Conservation (phyloP, 331 rosid species). For the Quercus phellos region DNA sequence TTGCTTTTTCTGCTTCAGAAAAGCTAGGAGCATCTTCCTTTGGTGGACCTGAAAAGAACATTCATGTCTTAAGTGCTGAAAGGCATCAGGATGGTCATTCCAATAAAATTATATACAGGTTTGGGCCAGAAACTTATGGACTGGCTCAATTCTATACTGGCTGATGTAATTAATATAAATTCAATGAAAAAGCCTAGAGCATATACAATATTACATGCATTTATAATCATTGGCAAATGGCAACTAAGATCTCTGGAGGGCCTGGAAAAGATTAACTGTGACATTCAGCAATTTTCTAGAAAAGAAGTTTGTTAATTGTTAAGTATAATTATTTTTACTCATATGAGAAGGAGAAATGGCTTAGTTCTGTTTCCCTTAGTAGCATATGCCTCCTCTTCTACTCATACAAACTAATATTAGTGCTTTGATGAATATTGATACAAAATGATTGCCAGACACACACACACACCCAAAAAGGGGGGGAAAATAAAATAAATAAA, state of each 20-base stretch:
- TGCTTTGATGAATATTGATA: not conserved
- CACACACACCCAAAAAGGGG: not conserved
- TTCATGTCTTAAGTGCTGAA: not conserved
- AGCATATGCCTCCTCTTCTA: not conserved
- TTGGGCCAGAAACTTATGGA: not conserved
- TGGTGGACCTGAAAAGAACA: conserved; percentile 36
- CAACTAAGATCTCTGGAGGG: not conserved
- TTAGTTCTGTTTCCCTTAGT: not conserved
- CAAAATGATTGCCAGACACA: not conserved
- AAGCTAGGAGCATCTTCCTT: conserved; percentile 31
- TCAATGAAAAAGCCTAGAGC: not conserved
- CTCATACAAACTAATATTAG: not conserved
- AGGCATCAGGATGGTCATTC: not conserved
- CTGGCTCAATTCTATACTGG: not conserved
- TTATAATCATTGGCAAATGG: not conserved
- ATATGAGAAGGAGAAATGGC: too few species aligned
- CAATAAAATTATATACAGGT: not conserved
- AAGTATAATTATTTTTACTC: not conserved
- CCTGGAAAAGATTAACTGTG: not conserved
- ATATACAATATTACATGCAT: not conserved
- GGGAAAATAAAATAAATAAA: not conserved
- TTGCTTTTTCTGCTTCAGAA: conserved; percentile 20
- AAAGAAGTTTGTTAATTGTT: not conserved
- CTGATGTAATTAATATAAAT: not conserved
- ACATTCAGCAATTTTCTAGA: not conserved